Evolutionary conservation across 306 rosid genomes (phyloP).

Genomic region (Vigna unguiculata): DNA sequence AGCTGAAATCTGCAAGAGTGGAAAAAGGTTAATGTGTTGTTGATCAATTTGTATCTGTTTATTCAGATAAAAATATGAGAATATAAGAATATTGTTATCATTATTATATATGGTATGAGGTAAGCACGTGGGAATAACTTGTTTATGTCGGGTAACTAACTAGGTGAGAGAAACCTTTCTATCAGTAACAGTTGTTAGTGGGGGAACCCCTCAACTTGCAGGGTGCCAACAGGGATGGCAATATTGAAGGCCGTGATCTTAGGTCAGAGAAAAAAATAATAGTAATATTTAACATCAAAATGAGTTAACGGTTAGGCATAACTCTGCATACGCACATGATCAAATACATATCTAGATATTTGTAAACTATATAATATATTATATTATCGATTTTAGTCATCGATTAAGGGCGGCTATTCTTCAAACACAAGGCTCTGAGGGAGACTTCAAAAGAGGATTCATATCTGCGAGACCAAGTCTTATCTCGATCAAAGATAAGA

Average conservation of each 20-base stretch:
- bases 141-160: conserved; percentile 6
- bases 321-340: conserved; percentile 45
- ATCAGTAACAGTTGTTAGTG: conserved; percentile 23
- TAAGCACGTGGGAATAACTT: conserved; percentile 27
- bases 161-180: conserved; percentile 28
- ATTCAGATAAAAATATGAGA: conserved; percentile 5
- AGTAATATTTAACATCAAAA: conserved; percentile 14
- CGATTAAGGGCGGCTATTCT: conserved; percentile 46
- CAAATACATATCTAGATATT: conserved; percentile 36
- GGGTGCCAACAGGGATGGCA: conserved; percentile 29
- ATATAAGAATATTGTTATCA: background rate
- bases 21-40: conserved; percentile 34
- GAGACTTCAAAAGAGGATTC: background rate
- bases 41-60: background rate
- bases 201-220: conserved; percentile 45
- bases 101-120: background rate
- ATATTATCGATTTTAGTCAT: conserved; percentile 37
- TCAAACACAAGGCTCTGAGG: conserved; percentile 14
- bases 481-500: background rate
- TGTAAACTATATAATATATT: background rate
- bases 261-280: background rate
- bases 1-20: conserved; percentile 77
- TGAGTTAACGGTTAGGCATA: conserved; percentile 8
- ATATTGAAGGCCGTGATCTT: conserved; percentile 29
- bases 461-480: conserved; percentile 30